A percentile compares a stretch with the other conserved stretches of the same genome.
Evolutionary conservation across 2,329 filamentous ascomycete species (phyloP).

Genomic region (Diplocarpon rosae): DNA sequence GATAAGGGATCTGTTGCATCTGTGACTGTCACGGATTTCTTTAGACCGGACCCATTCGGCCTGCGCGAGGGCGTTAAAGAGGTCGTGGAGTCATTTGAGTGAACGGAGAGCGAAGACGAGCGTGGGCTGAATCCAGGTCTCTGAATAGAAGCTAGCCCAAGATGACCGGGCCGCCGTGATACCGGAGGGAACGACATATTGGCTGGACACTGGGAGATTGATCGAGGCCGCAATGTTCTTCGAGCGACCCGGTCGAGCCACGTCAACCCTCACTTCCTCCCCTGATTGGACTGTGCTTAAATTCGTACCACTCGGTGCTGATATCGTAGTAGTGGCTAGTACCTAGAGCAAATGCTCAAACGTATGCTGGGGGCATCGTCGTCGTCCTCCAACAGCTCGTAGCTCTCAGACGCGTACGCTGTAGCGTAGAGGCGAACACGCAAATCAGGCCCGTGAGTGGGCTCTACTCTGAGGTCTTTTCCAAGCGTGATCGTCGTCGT

Average conservation of each 20-base stretch:
- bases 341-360: background rate
- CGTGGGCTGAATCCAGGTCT: slow-evolving; percentile 58
- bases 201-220: slow-evolving; percentile 37
- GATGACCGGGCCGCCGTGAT: slow-evolving; percentile 54
- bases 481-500: too few relatives aligned
- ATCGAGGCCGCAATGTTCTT: slow-evolving; percentile 19
- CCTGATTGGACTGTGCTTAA: too few relatives aligned
- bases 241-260: background rate
- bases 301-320: too few relatives aligned
- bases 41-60: slow-evolving; percentile 56
- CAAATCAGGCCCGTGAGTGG: too few relatives aligned
- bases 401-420: too few relatives aligned
- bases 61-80: slow-evolving; percentile 56
- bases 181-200: slow-evolving; percentile 64
- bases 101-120: slow-evolving; percentile 69
- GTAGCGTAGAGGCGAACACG: too few relatives aligned
- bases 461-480: too few relatives aligned
- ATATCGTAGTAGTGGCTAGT: too few relatives aligned
- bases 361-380: background rate
- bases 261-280: too few relatives aligned
- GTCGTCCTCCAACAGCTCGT: background rate
- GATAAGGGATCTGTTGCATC: slow-evolving; percentile 59
- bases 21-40: slow-evolving; percentile 41
- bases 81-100: slow-evolving; percentile 63
- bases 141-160: slow-evolving; percentile 57